Conservation (phyloP, 371 early-diverging fungal genomes). For the Mortierella sp. region DNA sequence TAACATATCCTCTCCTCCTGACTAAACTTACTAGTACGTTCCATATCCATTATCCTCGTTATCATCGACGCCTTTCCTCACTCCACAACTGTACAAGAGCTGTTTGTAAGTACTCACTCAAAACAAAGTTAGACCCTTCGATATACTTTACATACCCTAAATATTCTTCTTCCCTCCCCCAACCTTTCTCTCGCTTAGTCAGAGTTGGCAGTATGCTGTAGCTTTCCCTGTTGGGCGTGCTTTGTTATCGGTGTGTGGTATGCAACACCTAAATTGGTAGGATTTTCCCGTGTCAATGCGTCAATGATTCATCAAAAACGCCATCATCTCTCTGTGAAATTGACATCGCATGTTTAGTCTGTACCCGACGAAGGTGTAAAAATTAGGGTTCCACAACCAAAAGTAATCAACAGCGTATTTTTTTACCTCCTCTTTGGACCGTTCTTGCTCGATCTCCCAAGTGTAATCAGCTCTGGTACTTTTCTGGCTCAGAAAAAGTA, state of each 20-base stretch:
- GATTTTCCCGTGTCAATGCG: background rate
- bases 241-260: slow-evolving; percentile 56
- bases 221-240: slow-evolving; percentile 56
- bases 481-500: slow-evolving; percentile 46
- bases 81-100: slow-evolving; percentile 52
- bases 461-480: slow-evolving; percentile 56
- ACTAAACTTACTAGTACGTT: slow-evolving; percentile 32
- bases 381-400: slow-evolving; percentile 40
- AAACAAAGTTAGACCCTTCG: background rate
- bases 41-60: slow-evolving; percentile 51
- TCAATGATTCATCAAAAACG: too few relatives aligned
- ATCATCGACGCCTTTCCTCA: slow-evolving; percentile 55
- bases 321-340: background rate
- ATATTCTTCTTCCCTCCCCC: background rate
- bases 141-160: background rate
- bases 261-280: slow-evolving; percentile 56
- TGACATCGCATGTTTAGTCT: slow-evolving; percentile 16
- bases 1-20: background rate
- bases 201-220: slow-evolving; percentile 54
- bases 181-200: slow-evolving; percentile 23
- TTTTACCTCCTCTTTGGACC: slow-evolving; percentile 54
- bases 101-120: slow-evolving; percentile 33
- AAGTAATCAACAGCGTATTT: slow-evolving; percentile 44
- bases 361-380: slow-evolving; percentile 34
- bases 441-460: slow-evolving; percentile 51